phyloP scores from a whole-genome alignment of 129 eudicot genomes.

The Smallanthus sonchifolius region DNA sequence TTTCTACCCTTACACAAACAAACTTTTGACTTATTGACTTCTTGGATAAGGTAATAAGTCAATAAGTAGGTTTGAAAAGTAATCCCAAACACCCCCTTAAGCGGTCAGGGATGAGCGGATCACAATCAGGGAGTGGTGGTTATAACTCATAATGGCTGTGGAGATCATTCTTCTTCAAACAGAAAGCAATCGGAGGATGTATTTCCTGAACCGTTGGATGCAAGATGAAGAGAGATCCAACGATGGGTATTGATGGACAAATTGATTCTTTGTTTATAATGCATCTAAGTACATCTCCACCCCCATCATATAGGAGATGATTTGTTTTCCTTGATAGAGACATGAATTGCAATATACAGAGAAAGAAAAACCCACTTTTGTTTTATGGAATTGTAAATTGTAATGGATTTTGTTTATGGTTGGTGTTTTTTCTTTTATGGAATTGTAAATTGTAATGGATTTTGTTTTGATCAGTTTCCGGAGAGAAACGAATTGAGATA shows the following conservation, averaged over 20 bases:
- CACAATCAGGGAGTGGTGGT: constrained; percentile 51
- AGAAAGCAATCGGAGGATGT: constrained; percentile 76
- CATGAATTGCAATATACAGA: constrained; percentile 20
- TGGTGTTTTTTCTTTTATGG: constrained; percentile 28
- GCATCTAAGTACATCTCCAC: constrained; percentile 17
- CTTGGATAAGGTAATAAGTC: too few species aligned
- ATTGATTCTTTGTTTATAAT: constrained; percentile 33
- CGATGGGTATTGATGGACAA: constrained; percentile 19
- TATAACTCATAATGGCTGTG: constrained; percentile 33
- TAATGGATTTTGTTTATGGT: constrained; percentile 36
- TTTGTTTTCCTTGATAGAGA: constrained; percentile 27
- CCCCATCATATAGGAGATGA: constrained; percentile 10
- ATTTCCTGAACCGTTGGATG: constrained; percentile 70
- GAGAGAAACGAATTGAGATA: constrained; percentile 22
- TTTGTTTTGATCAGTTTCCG: constrained; percentile 21
- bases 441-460: constrained; percentile 50
- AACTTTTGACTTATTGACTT: too few species aligned
- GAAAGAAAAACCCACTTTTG: constrained; percentile 27
- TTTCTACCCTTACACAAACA: too few species aligned
- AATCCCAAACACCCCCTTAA: too few species aligned
- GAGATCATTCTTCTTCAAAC: constrained; percentile 54
- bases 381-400: too few species aligned
- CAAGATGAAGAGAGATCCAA: constrained; percentile 46
- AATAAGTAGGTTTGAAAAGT: too few species aligned
- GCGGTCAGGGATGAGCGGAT: constrained; percentile 57